Evolutionary conservation across 192 early-diverging fungal genomes (phyloP).

Genomic region (Backusella sp.): DNA sequence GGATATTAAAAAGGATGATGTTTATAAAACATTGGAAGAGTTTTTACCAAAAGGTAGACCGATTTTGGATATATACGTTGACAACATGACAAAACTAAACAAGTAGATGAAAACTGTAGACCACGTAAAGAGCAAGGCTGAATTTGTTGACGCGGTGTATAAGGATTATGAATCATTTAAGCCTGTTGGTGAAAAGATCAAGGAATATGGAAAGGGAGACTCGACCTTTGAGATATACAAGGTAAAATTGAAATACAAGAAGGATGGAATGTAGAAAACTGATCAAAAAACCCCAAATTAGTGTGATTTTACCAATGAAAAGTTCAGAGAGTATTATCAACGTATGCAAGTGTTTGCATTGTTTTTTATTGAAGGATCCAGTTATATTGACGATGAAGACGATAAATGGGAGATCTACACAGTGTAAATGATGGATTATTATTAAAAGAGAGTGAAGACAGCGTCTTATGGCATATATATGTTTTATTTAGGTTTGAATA

Average conservation of each 20-base stretch:
- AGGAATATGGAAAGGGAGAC: conserved; percentile 63
- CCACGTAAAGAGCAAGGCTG: conserved; percentile 53
- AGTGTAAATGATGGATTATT: conserved; percentile 15
- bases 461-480: too few relatives aligned
- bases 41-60: conserved; percentile 55
- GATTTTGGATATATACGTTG: neutral
- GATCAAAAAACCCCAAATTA: neutral
- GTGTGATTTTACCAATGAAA: conserved; percentile 61
- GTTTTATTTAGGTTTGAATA: conserved; percentile 45
- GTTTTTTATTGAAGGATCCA: conserved; percentile 89
- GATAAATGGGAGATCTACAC: conserved; percentile 77
- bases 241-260: conserved; percentile 28
- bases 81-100: neutral
- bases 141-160: conserved; percentile 63
- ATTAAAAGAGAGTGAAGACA: too few relatives aligned
- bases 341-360: conserved; percentile 78
- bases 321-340: conserved; percentile 76
- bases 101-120: conserved; percentile 19
- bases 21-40: conserved; percentile 53
- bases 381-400: conserved; percentile 81
- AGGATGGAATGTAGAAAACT: neutral
- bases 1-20: conserved; percentile 57
- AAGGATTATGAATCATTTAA: conserved; percentile 62
- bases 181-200: conserved; percentile 77
- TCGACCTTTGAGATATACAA: conserved; percentile 71